Conservation (phyloP, 1,139 yeast genomes). For the Magnusiomyces tetraspermus region DNA sequence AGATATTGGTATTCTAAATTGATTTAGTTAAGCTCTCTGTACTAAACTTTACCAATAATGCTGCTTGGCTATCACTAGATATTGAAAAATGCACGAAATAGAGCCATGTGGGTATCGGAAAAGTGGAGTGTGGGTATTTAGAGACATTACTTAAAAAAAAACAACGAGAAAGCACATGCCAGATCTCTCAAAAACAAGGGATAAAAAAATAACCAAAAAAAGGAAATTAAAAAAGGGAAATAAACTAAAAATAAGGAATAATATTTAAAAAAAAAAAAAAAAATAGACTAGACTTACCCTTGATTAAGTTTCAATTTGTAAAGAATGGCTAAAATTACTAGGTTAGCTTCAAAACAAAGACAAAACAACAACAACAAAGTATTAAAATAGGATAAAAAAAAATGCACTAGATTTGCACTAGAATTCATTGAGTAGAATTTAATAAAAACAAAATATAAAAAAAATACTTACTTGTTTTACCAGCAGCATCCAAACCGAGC, state of each 20-base stretch:
- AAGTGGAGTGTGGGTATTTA: too few species aligned
- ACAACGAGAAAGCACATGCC: too few species aligned
- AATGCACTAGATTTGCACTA: neutral
- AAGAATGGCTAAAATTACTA: conserved; percentile 38
- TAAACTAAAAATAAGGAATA: neutral
- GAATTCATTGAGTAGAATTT: neutral
- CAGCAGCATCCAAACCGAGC: conserved; percentile 91
- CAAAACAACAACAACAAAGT: neutral
- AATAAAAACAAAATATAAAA: neutral
- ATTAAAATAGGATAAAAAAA: neutral
- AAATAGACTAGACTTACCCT: conserved; percentile 30
- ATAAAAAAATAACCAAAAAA: neutral
- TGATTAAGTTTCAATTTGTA: conserved; percentile 67
- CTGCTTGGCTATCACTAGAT: too few species aligned
- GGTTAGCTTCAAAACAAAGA: neutral
- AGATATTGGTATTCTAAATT: too few species aligned
- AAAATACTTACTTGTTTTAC: conserved; percentile 59
- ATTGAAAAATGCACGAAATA: too few species aligned
- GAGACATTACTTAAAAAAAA: too few species aligned
- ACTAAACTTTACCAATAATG: too few species aligned
- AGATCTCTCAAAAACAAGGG: too few species aligned
- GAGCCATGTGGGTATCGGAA: too few species aligned
- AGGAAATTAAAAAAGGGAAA: neutral
- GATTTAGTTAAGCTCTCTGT: too few species aligned
- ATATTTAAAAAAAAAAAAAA: too few species aligned